These are phyloP conservation scores for Paratrypanosoma confusum DNA, from an alignment of 208 protist genomes.

Conservation along the genomic window DNA sequence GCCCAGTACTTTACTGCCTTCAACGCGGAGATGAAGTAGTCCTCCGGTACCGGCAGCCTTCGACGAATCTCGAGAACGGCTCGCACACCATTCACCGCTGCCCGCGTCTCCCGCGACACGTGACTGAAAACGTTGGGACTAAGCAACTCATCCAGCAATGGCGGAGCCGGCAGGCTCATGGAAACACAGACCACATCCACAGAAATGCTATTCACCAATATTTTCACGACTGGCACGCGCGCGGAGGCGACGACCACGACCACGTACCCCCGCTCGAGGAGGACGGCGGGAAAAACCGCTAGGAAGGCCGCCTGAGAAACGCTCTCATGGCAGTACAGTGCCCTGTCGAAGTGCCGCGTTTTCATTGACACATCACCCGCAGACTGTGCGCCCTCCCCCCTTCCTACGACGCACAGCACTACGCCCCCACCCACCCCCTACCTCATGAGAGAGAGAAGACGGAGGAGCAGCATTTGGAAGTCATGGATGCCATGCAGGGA, in stretches of 20 bases:
- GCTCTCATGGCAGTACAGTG: too few species aligned
- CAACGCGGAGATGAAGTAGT: slow-evolving; percentile 42
- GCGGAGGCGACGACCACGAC: slow-evolving; percentile 52
- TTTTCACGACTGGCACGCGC: slow-evolving; percentile 77
- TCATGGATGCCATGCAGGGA: too few species aligned
- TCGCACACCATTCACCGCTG: slow-evolving; percentile 65
- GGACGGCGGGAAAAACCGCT: slow-evolving; percentile 22
- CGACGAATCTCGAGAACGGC: slow-evolving; percentile 57
- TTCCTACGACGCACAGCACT: too few species aligned
- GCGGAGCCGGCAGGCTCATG: slow-evolving; percentile 28
- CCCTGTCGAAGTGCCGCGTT: too few species aligned
- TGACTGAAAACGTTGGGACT: slow-evolving; percentile 37
- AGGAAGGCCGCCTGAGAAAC: background rate
- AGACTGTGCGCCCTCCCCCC: too few species aligned
- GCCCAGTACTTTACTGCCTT: slow-evolving; percentile 77
- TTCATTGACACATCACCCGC: too few species aligned
- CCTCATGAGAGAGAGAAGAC: too few species aligned
- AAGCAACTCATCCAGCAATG: slow-evolving; percentile 39
- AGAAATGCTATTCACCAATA: slow-evolving; percentile 23
- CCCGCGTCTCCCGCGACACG: slow-evolving; percentile 36
- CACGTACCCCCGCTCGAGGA: slow-evolving; percentile 15
- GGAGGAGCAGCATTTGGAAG: too few species aligned
- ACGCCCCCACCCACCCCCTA: too few species aligned
- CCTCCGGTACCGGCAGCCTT: slow-evolving; percentile 25
- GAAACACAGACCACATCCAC: slow-evolving; percentile 77